These are phyloP conservation scores for Myrica gale DNA, from an alignment of 306 rosid genomes.

Conservation along the genomic window DNA sequence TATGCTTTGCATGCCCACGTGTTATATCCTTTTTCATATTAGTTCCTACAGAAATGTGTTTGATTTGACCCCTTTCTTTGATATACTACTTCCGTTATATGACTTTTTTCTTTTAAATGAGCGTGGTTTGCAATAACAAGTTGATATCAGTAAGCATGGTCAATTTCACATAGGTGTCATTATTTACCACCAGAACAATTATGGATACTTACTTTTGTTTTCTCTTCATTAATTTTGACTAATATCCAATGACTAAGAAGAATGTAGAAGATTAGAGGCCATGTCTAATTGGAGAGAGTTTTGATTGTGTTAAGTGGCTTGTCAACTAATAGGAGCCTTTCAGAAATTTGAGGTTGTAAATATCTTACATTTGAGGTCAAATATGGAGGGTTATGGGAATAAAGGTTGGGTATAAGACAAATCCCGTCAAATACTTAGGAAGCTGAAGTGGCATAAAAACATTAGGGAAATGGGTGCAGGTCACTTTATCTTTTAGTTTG, in stretches of 20 bases:
- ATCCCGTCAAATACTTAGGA: background rate
- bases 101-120: background rate
- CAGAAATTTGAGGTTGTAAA: background rate
- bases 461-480: background rate
- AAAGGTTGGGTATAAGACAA: background rate
- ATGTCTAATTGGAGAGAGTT: background rate
- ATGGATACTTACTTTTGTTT: too few species aligned
- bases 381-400: background rate
- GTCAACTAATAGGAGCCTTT: background rate
- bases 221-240: background rate
- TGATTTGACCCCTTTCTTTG: slow-evolving; percentile 3
- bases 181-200: background rate
- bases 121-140: background rate
- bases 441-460: background rate
- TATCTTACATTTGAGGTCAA: background rate
- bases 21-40: slow-evolving; percentile 32
- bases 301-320: background rate
- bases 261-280: background rate
- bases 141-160: background rate
- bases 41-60: slow-evolving; percentile 13
- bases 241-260: background rate
- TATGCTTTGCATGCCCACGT: slow-evolving; percentile 39
- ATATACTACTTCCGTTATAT: background rate
- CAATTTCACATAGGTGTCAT: background rate
- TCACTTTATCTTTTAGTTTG: background rate